These are phyloP conservation scores for Schwanniomyces sp. DNA, from an alignment of 805 yeast species.

Conservation along the genomic window DNA sequence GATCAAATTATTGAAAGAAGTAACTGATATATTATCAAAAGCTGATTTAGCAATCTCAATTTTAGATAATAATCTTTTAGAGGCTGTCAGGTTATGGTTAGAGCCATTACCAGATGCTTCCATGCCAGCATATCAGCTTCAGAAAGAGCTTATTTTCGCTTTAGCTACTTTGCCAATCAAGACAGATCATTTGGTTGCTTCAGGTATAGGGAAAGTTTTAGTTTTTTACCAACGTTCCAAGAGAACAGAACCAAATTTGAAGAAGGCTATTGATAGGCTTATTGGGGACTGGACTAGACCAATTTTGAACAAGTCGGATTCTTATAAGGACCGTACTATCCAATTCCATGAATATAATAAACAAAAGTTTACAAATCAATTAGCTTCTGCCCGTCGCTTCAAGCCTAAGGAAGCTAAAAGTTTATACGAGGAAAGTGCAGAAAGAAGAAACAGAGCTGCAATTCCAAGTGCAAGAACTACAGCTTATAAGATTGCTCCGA, in stretches of 20 bases:
- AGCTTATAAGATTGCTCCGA: conserved; percentile 90
- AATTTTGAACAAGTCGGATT: conserved; percentile 91
- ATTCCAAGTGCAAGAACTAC: conserved; percentile 90
- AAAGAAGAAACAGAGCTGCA: conserved; percentile 90
- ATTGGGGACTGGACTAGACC: conserved; percentile 99
- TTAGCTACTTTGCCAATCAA: conserved; percentile 82
- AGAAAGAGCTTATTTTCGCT: conserved; percentile 77
- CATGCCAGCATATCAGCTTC: conserved; percentile 96
- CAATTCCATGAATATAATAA: conserved; percentile 68
- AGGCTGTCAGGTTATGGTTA: conserved; percentile 93
- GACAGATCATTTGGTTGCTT: conserved; percentile 91
- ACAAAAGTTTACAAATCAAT: conserved; percentile 46
- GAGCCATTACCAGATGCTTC: conserved; percentile 98
- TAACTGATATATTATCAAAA: conserved; percentile 70
- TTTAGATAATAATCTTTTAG: conserved; percentile 88
- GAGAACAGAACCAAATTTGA: conserved; percentile 82
- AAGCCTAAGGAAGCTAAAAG: conserved; percentile 47
- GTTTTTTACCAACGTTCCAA: conserved; percentile 90
- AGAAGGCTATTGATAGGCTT: conserved; percentile 84
- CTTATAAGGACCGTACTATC: conserved; percentile 84
- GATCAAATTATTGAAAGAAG: conserved; percentile 76
- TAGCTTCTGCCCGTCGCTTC: conserved; percentile 30
- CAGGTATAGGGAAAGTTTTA: conserved; percentile 91
- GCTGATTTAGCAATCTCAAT: conserved; percentile 89
- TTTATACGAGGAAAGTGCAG: conserved; percentile 86